These are phyloP conservation scores for Heterobasidion occidentale DNA, from an alignment of 1,284 basidiomycete species.

Conservation along the genomic window DNA sequence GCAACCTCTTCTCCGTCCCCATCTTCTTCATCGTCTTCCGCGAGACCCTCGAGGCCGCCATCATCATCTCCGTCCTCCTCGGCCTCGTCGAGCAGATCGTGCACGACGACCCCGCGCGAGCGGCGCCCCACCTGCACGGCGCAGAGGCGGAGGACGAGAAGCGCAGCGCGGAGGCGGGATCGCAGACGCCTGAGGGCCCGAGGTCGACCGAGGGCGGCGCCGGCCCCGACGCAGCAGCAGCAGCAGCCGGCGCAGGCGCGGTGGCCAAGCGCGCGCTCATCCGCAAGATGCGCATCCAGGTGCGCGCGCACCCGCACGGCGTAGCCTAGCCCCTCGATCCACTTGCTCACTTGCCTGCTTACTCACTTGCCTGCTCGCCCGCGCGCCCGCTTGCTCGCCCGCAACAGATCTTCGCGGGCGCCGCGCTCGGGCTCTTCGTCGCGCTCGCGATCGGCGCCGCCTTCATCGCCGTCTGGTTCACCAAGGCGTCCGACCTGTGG, in stretches of 20 bases:
- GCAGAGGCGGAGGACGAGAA: no score
- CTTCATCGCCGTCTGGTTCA: constrained; percentile 80
- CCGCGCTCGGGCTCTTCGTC: constrained; percentile 64
- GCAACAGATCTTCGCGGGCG: constrained; percentile 74
- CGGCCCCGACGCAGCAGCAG: not conserved
- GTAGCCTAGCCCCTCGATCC: not conserved
- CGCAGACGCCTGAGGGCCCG: not conserved
- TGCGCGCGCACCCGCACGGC: constrained; percentile 12
- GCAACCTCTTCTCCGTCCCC: constrained; percentile 67
- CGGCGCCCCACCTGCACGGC: no score
- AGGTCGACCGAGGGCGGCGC: not conserved
- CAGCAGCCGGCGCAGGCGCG: not conserved
- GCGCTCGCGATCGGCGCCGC: constrained; percentile 72
- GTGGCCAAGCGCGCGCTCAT: constrained; percentile 28
- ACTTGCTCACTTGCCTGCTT: not conserved
- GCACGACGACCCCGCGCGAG: constrained; percentile 26
- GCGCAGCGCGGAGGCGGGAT: not conserved
- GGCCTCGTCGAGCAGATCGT: constrained; percentile 79
- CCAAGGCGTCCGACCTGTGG: constrained; percentile 68
- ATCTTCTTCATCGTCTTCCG: constrained; percentile 89
- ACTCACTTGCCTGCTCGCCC: no score
- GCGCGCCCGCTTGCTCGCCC: not conserved
- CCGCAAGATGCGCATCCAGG: constrained; percentile 60
- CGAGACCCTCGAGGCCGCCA: constrained; percentile 83
- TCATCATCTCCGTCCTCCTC: constrained; percentile 85